Evolutionary conservation across 257 asterid species (phyloP).

Genomic region (Fraxinus americana): DNA sequence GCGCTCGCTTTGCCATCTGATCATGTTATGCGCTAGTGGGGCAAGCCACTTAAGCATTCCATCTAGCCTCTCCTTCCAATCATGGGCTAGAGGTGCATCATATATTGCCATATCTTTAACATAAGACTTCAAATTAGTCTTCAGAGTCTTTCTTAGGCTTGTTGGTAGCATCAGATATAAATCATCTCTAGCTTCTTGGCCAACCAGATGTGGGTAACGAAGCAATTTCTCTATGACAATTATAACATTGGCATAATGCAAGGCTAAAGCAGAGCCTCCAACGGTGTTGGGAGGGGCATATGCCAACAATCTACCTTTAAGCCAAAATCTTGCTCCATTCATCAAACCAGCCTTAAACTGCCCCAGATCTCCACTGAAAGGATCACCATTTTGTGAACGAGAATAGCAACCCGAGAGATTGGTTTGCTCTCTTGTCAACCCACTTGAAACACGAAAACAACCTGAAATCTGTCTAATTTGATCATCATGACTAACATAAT

Average conservation of each 20-base stretch:
- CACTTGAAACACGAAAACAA: conserved; percentile 44
- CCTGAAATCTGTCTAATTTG: conserved; percentile 63
- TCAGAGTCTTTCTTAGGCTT: conserved; percentile 70
- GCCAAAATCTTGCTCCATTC: conserved; percentile 35
- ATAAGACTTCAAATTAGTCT: conserved; percentile 57
- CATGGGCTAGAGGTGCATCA: conserved; percentile 86
- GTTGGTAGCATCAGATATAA: conserved; percentile 88
- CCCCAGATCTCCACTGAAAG: conserved; percentile 29
- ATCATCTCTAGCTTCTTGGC: conserved; percentile 92
- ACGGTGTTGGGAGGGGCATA: conserved; percentile 64
- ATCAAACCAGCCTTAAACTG: conserved; percentile 27
- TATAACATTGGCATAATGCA: conserved; percentile 85
- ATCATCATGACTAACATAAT: conserved; percentile 50
- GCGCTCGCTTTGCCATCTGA: conserved; percentile 91
- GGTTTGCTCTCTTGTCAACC: conserved; percentile 41
- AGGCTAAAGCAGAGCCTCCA: conserved; percentile 87
- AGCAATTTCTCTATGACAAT: conserved; percentile 80
- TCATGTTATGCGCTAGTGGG: conserved; percentile 90
- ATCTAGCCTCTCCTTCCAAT: conserved; percentile 76
- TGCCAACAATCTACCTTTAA: conserved; percentile 44
- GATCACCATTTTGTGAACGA: conserved; percentile 34
- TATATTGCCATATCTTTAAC: conserved; percentile 64
- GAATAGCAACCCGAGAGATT: conserved; percentile 27
- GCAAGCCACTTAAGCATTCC: conserved; percentile 65
- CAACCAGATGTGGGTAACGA: conserved; percentile 82